phyloP scores from a whole-genome alignment of 257 asterid species.

The Scutellaria barbata region DNA sequence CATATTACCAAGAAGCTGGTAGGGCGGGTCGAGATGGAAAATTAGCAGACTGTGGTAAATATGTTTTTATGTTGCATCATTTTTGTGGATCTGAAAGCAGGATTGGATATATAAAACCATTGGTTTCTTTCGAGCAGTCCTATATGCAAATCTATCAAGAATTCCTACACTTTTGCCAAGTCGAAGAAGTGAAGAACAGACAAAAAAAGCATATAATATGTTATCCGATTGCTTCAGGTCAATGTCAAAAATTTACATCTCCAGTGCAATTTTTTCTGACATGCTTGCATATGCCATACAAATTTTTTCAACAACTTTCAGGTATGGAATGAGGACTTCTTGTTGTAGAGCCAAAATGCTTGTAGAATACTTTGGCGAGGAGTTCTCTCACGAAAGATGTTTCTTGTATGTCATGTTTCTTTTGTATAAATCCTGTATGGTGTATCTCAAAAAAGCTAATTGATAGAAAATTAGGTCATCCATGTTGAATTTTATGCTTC shows the following conservation, averaged over 20 bases:
- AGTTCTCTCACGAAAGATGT: slow-evolving; percentile 62
- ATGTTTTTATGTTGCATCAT: slow-evolving; percentile 18
- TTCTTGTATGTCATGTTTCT: slow-evolving; percentile 54
- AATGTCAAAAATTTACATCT: slow-evolving; percentile 15
- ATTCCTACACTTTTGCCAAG: slow-evolving; percentile 72
- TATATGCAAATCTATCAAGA: slow-evolving; percentile 67
- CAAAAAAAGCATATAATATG: slow-evolving; percentile 72
- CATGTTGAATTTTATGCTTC: slow-evolving; percentile 27
- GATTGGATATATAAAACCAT: slow-evolving; percentile 6
- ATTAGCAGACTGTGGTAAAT: slow-evolving; percentile 74
- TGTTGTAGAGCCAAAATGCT: slow-evolving; percentile 73
- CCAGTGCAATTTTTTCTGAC: slow-evolving; percentile 26
- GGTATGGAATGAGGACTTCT: slow-evolving; percentile 70
- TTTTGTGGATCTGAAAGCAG: slow-evolving; percentile 31
- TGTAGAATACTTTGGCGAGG: slow-evolving; percentile 83
- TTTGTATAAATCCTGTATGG: background rate
- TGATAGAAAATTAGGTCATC: background rate
- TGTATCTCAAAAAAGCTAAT: background rate
- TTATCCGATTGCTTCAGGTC: slow-evolving; percentile 82
- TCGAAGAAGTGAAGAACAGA: slow-evolving; percentile 75
- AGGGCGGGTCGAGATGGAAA: slow-evolving; percentile 90
- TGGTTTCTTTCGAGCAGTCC: slow-evolving; percentile 56
- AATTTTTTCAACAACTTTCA: slow-evolving; percentile 41
- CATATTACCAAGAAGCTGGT: slow-evolving; percentile 93
- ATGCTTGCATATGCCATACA: slow-evolving; percentile 32